phyloP scores from a whole-genome alignment of 2,329 filamentous ascomycete species.

The Colletotrichum shisoi region DNA sequence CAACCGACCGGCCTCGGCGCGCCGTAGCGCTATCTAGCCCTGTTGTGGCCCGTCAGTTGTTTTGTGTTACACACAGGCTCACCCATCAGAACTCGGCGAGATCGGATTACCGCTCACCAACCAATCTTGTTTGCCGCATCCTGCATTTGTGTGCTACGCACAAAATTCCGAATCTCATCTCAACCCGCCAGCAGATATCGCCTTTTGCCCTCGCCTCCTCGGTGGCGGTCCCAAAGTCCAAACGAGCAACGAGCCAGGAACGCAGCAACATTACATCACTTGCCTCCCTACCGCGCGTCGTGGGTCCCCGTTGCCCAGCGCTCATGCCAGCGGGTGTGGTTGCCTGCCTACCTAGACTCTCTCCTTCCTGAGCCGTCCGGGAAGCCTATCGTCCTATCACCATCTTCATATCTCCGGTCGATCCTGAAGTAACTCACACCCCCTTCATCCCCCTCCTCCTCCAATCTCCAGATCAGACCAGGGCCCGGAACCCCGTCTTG shows the following conservation, averaged over 20 bases:
- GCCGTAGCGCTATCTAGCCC: constrained; percentile 27
- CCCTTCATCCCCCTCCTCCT: constrained; percentile 22
- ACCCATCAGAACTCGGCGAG: constrained; percentile 19
- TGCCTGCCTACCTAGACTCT: constrained; percentile 5
- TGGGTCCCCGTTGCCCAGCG: constrained; percentile 30
- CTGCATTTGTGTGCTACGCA: constrained; percentile 33
- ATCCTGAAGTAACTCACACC: constrained; percentile 29
- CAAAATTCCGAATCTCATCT: constrained; percentile 21
- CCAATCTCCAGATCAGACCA: constrained; percentile 32
- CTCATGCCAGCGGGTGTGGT: constrained; percentile 26
- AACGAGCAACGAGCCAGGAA: not conserved
- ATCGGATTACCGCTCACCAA: constrained; percentile 17
- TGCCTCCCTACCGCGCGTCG: constrained; percentile 30
- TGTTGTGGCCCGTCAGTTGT: constrained; percentile 12
- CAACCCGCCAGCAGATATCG: constrained; percentile 17
- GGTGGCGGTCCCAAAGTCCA: constrained; percentile 32
- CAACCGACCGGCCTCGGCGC: constrained; percentile 18
- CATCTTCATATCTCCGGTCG: constrained; percentile 29
- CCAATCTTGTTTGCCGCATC: constrained; percentile 28
- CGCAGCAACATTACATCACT: constrained; percentile 38
- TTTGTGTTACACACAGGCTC: constrained; percentile 28
- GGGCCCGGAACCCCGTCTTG: constrained; percentile 39
- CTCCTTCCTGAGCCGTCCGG: constrained; percentile 13
- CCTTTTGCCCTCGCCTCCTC: constrained; percentile 10
- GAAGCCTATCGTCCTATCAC: constrained; percentile 36